These are phyloP conservation scores for Rubroboletus satanas DNA, from an alignment of 768 basidiomycete genomes.

Conservation along the genomic window DNA sequence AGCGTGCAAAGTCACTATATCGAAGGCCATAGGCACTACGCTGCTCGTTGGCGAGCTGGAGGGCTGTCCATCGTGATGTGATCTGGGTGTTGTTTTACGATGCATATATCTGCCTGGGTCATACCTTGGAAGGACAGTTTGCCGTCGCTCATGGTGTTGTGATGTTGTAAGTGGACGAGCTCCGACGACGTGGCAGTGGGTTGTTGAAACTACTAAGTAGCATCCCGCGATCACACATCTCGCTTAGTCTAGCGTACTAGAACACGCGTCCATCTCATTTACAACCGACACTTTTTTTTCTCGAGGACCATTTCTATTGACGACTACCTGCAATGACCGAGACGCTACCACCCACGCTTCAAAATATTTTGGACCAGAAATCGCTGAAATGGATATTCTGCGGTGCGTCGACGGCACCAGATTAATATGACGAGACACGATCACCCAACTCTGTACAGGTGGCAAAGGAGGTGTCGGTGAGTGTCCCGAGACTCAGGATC, in stretches of 20 bases:
- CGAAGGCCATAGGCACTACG: constrained; percentile 87
- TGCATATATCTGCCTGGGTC: constrained; percentile 9
- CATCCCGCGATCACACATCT: neutral
- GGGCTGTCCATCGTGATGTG: constrained; percentile 45
- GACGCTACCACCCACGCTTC: constrained; percentile 76
- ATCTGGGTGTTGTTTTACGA: neutral
- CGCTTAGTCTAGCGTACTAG: constrained; percentile 13
- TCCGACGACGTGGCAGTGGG: constrained; percentile 9
- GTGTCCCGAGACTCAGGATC: constrained; percentile 25
- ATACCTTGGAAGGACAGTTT: constrained; percentile 41
- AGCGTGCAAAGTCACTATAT: constrained; percentile 83
- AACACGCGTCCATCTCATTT: constrained; percentile 20
- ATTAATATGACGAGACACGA: constrained; percentile 8
- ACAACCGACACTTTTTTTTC: neutral
- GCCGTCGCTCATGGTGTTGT: constrained; percentile 22
- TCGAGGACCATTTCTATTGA: constrained; percentile 2
- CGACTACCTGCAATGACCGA: constrained; percentile 44
- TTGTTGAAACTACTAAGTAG: constrained; percentile 9
- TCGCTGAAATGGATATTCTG: constrained; percentile 99
- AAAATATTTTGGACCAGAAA: constrained; percentile 92
- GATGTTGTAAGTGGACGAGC: neutral
- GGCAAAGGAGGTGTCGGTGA: constrained; percentile 97
- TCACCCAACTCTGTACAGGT: constrained; percentile 46
- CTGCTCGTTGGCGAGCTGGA: constrained; percentile 83
- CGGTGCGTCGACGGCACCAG: constrained; percentile 51